Base-by-base conservation (phyloP, 2,329 filamentous ascomycete species). In the Aureobasidium namibiae region DNA sequence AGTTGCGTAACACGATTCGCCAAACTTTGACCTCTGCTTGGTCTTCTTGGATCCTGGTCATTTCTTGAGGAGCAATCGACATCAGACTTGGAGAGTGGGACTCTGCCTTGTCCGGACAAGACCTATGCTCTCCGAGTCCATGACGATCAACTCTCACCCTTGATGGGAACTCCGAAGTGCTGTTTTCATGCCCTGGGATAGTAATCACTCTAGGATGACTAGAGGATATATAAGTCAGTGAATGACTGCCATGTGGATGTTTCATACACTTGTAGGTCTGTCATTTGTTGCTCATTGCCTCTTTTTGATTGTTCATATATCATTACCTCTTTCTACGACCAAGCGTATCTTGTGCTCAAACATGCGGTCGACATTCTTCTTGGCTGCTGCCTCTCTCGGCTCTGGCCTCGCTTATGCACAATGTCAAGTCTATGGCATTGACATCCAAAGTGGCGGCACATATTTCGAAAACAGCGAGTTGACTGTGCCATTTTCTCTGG, bases 391-490 rank as follows among this genome's bases (percentile, higher is more conserved):
- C 14, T 18, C 54, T 16, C 14, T 57, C 14, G 31, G 54, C 13
- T 29, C 44, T 31, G 16, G 38, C 23, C 8, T 45, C 18, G 54
- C 41, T 26, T 45, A 41, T 48, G 54, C 54, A 14, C 29, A 29
- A 33, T 69, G 67, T 57, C 61, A 65, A 33, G 65, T 64, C 18
- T 69, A 63, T 44, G 68, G 67, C 29, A 63, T 68, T 26, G 76
- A 78, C 61, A 78, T 75, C 53, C 64, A 74, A 39, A 71, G 74
- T 61, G 74, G 73, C 33, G 70, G 70, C 1, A 63, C 66, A n/a
- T 78, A 77, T 65, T 78, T 77, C 65, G 75, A 77, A 63, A 76
- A 78, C 63, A 69, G 69, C 8, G 62, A 67, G 16, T 75, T 73
- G 0, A 67, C 64, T 1, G 73, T 75, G 2, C 64, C 64, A 8